Evolutionary conservation across 495 filamentous ascomycete species (phyloP).

Genomic region (Mytilinidion resinicola): DNA sequence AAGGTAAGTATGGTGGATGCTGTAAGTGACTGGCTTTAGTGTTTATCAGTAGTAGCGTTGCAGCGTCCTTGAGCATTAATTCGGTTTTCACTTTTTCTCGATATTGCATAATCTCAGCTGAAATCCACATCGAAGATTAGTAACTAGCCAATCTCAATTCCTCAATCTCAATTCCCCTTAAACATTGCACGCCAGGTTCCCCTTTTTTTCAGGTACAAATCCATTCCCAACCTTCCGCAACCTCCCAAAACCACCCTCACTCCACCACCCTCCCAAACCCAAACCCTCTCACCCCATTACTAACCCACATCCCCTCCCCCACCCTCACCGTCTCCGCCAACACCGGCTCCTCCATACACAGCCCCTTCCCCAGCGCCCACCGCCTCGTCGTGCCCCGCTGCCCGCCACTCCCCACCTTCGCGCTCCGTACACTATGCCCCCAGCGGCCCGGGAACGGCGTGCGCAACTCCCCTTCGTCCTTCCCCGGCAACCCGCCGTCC

Average conservation of each 20-base stretch:
- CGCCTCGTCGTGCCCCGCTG: constrained; percentile 75
- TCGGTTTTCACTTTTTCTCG: no score
- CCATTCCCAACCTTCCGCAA: no score
- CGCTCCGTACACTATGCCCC: constrained; percentile 28
- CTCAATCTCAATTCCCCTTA: no score
- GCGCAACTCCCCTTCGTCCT: constrained; percentile 24
- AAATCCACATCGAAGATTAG: no score
- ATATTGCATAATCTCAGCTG: no score
- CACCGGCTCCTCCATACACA: constrained; percentile 59
- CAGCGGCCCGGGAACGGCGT: constrained; percentile 27
- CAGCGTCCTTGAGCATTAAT: no score
- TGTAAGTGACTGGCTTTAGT: no score
- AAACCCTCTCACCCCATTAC: constrained; percentile 80
- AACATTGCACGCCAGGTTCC: no score
- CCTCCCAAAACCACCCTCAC: background rate
- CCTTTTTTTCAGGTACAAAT: no score
- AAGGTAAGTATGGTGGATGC: no score
- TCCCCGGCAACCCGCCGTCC: background rate
- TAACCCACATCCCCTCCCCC: constrained; percentile 76
- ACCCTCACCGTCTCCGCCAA: constrained; percentile 50
- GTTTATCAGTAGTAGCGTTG: no score
- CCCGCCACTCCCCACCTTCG: constrained; percentile 53
- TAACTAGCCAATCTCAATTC: no score
- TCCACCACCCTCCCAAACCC: constrained; percentile 26
- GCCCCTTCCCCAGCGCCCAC: constrained; percentile 62